These are phyloP conservation scores for Diplodia intermedia DNA, from an alignment of 2,329 filamentous ascomycete genomes.

Conservation along the genomic window DNA sequence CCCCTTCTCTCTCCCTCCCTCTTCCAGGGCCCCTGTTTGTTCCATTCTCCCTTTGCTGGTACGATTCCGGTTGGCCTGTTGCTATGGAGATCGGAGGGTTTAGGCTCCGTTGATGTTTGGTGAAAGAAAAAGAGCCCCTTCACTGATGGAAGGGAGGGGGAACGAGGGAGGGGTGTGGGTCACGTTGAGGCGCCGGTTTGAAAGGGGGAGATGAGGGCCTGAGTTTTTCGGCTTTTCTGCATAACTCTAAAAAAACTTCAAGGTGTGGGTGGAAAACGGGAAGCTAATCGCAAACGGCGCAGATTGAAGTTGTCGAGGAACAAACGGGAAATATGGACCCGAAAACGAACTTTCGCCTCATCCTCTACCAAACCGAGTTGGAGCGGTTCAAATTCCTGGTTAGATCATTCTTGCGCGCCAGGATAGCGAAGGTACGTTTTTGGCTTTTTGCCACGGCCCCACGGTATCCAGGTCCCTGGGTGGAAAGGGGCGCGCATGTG, in stretches of 20 bases:
- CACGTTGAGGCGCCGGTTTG: neutral
- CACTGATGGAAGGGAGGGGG: neutral
- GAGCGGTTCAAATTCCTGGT: conserved; percentile 93
- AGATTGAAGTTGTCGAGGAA: conserved; percentile 59
- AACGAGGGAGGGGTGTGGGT: neutral
- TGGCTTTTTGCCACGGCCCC: neutral
- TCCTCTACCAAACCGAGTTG: conserved; percentile 94
- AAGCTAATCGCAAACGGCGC: conserved; percentile 34
- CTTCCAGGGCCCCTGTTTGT: too few relatives aligned
- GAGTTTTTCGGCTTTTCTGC: neutral
- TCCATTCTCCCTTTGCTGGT: neutral
- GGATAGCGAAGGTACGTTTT: conserved; percentile 77
- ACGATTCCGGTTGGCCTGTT: neutral
- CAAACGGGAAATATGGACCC: conserved; percentile 86
- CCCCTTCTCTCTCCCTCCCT: too few relatives aligned
- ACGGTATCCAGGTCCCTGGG: too few relatives aligned
- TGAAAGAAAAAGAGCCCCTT: neutral
- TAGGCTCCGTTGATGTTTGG: neutral
- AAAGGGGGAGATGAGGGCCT: neutral
- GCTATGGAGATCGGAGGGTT: neutral
- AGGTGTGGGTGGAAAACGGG: neutral
- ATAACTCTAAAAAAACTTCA: neutral
- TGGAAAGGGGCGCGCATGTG: too few relatives aligned
- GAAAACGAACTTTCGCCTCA: conserved; percentile 89
- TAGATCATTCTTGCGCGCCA: conserved; percentile 78